These are phyloP conservation scores for Chaetomiaceae sp. DNA, from an alignment of 2,329 filamentous ascomycete genomes.

Conservation along the genomic window DNA sequence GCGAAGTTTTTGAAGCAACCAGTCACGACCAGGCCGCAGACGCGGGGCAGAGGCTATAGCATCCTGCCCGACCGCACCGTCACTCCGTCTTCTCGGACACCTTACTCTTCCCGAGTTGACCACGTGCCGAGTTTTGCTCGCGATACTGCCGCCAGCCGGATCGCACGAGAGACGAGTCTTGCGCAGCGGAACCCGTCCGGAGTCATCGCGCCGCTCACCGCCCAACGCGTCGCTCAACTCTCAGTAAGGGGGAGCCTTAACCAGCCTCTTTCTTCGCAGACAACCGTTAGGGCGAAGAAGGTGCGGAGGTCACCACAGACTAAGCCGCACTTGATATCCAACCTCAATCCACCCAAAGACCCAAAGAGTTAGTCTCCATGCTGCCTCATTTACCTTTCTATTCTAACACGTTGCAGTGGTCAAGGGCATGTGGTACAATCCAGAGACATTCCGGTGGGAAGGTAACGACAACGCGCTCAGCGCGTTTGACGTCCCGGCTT, in stretches of 20 bases:
- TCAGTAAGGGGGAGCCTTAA: constrained; percentile 47
- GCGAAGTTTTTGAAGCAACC: constrained; percentile 80
- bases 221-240: constrained; percentile 52
- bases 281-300: constrained; percentile 51
- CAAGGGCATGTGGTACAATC: constrained; percentile 96
- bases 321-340: constrained; percentile 87
- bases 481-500: constrained; percentile 65
- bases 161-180: constrained; percentile 58
- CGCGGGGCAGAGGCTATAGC: constrained; percentile 54
- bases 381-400: not conserved
- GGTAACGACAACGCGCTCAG: constrained; percentile 85
- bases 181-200: constrained; percentile 56
- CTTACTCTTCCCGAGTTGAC: constrained; percentile 54
- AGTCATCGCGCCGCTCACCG: constrained; percentile 50
- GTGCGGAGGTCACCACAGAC: constrained; percentile 52
- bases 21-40: constrained; percentile 57
- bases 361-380: constrained; percentile 65
- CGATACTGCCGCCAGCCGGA: constrained; percentile 61
- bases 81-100: constrained; percentile 50
- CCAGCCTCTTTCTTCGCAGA: constrained; percentile 35
- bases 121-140: constrained; percentile 59
- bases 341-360: constrained; percentile 68
- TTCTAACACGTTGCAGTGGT: constrained; percentile 52
- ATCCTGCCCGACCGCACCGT: constrained; percentile 49
- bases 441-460: constrained; percentile 83